Base-by-base conservation (phyloP, 2,329 filamentous ascomycete species). In the Neonectria hederae region DNA sequence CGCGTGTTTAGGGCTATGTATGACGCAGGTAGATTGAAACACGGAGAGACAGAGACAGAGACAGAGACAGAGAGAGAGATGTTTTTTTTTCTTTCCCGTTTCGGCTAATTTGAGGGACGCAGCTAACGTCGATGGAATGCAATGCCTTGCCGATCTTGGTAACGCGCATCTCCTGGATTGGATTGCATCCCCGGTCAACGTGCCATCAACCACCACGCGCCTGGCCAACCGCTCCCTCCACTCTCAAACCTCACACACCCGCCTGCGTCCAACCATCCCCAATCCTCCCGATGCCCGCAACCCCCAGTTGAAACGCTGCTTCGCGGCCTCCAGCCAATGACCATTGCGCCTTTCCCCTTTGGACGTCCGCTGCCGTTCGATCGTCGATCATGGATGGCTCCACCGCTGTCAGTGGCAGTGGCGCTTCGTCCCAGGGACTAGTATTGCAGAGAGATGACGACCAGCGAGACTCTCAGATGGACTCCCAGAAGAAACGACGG, bases 1-100 rank as follows among this genome's bases (percentile, higher is more conserved):
- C 69, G 69, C 63, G 69, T 71, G 69, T 71, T 70, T 70, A 46
- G 52, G 48, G 54, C 59, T 54, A 58, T 65, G 61, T 54, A 58
- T 65, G 61, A 60, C 46, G 61, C 54, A 65, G 26, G 54, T 63
- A 54, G 46, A 62, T 66, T 71, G 61, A 70, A 67, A 62, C 51
- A 21, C 3, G 38, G n/a, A 13, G 7, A n/a, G n/a, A n/a, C n/a
- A n/a, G n/a, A n/a, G n/a, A n/a, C n/a, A n/a, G n/a, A n/a, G n/a
- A n/a, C n/a, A n/a, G n/a, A n/a, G n/a, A n/a, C n/a, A n/a, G n/a
- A n/a, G n/a, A 19, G 54, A 66, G 55, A 48, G 53, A 59, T 30
- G 46, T 24, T 24, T 13, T 28, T 22, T 19, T 26, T n/a, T n/a
- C n/a, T n/a, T n/a, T n/a, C n/a, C n/a, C n/a, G n/a, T n/a, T n/a